Conservation (phyloP, 2,329 filamentous ascomycete species). For the Aspergillus bombycis region DNA sequence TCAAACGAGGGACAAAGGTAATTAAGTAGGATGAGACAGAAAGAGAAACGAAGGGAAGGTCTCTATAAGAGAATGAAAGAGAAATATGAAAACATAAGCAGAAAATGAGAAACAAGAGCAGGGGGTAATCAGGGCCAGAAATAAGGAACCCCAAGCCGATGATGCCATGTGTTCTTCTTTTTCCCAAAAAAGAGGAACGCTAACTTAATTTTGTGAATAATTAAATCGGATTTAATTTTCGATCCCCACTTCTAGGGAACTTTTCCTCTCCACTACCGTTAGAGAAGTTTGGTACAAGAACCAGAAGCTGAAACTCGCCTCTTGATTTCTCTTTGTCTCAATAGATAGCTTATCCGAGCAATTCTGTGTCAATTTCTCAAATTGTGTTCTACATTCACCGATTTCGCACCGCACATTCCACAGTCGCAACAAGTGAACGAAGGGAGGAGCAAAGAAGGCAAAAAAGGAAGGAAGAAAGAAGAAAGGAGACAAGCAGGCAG, state of each 20-base stretch:
- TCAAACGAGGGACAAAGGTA: constrained; percentile 1
- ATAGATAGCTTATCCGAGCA: not conserved
- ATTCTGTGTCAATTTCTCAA: too few relatives aligned
- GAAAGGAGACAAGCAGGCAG: not conserved
- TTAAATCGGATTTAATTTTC: not conserved
- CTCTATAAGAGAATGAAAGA: not conserved
- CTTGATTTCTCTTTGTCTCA: not conserved
- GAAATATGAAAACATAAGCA: not conserved
- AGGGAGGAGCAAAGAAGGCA: not conserved
- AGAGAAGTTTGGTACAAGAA: not conserved
- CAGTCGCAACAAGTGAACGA: not conserved
- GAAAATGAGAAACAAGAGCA: not conserved
- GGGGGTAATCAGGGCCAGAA: not conserved
- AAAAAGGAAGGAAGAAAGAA: not conserved
- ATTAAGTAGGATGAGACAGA: constrained; percentile 11
- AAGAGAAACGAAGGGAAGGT: constrained; percentile 13
- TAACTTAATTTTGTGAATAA: constrained; percentile 16
- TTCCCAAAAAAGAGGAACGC: constrained; percentile 3
- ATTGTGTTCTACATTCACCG: not conserved
- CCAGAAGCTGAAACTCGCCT: not conserved
- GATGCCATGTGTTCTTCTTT: constrained; percentile 44
- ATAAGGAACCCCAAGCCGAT: constrained; percentile 13
- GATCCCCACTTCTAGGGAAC: not conserved
- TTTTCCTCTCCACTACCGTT: not conserved
- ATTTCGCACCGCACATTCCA: not conserved